Evolutionary conservation across 495 filamentous ascomycete genomes (phyloP).

Genomic region (Aspergillus biplanus): DNA sequence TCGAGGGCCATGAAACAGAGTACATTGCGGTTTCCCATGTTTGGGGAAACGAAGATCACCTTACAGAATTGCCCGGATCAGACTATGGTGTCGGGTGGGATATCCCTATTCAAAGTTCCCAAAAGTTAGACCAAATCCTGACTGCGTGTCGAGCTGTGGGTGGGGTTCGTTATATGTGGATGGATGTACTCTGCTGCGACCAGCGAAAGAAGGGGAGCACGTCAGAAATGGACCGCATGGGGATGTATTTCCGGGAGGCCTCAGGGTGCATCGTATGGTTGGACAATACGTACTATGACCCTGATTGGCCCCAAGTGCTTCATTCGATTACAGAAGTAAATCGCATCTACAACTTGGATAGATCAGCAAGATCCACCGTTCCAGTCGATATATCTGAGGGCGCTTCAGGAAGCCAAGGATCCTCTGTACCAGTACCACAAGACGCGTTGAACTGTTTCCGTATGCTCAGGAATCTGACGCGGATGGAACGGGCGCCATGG

Average conservation of each 20-base stretch:
- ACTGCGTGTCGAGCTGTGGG: background rate
- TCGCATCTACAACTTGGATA: background rate
- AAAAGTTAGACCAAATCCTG: background rate
- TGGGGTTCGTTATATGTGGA: slow-evolving; percentile 11
- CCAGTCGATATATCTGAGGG: background rate
- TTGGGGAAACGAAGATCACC: background rate
- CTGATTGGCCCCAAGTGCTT: background rate
- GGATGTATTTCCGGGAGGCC: background rate
- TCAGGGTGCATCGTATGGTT: slow-evolving; percentile 6
- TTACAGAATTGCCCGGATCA: background rate
- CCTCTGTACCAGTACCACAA: background rate
- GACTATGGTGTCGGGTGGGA: slow-evolving; percentile 3
- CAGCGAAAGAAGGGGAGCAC: background rate
- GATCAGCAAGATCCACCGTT: background rate
- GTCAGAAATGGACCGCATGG: background rate
- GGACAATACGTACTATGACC: background rate
- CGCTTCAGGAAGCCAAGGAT: background rate
- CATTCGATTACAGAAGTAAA: background rate
- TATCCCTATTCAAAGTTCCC: background rate
- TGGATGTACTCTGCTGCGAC: slow-evolving; percentile 6
- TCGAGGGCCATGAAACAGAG: background rate
- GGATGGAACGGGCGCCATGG: slow-evolving; percentile 7
- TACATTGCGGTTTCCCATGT: background rate
- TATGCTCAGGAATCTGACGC: slow-evolving; percentile 1
- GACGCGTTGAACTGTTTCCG: background rate